phyloP scores from a whole-genome alignment of 2,329 filamentous ascomycete species.

The Colletotrichum camelliae region DNA sequence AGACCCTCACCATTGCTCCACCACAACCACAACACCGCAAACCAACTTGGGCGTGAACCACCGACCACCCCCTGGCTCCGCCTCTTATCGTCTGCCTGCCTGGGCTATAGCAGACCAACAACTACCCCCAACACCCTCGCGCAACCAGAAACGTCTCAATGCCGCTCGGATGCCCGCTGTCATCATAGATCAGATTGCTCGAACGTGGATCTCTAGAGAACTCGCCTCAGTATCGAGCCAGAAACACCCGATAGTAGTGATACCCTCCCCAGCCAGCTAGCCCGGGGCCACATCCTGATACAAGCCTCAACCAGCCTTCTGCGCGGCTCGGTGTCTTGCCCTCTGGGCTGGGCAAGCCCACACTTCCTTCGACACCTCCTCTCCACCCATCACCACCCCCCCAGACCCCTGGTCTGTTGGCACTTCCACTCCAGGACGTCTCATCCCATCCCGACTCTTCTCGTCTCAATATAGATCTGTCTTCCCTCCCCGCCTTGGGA shows the following conservation, averaged over 20 bases:
- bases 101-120: slow-evolving; percentile 13
- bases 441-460: slow-evolving; percentile 15
- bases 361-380: slow-evolving; percentile 1
- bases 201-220: slow-evolving; percentile 52
- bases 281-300: slow-evolving; percentile 40
- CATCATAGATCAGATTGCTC: slow-evolving; percentile 56
- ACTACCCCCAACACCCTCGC: slow-evolving; percentile 3
- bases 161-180: slow-evolving; percentile 60
- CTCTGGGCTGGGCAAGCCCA: slow-evolving; percentile 37
- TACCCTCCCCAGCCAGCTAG: slow-evolving; percentile 38
- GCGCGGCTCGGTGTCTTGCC: slow-evolving; percentile 39
- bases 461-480: slow-evolving; percentile 43
- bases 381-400: background rate
- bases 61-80: slow-evolving; percentile 3
- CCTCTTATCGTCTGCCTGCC: slow-evolving; percentile 6
- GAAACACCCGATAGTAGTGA: slow-evolving; percentile 39
- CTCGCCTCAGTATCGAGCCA: slow-evolving; percentile 41
- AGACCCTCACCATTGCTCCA: background rate
- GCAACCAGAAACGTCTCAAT: slow-evolving; percentile 40
- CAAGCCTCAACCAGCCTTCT: slow-evolving; percentile 33
- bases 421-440: slow-evolving; percentile 2
- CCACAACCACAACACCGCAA: background rate
- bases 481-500: slow-evolving; percentile 16
- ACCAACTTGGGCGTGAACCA: background rate
- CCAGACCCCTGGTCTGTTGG: slow-evolving; percentile 7